These are phyloP conservation scores for Aureobasidium sp. DNA, from an alignment of 2,329 filamentous ascomycete genomes.

Conservation along the genomic window DNA sequence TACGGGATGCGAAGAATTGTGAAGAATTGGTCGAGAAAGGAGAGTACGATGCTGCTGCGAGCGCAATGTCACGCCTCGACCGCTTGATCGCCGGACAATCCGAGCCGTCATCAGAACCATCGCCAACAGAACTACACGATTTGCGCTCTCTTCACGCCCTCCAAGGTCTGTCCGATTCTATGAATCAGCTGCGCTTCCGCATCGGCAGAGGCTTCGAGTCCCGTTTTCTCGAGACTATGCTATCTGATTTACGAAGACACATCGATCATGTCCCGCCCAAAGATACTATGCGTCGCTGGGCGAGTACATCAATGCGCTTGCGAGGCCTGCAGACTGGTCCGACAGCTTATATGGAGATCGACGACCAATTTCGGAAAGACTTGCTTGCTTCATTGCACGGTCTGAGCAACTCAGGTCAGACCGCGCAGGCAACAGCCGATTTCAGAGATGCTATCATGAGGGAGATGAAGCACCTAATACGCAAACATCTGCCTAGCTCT, in stretches of 20 bases:
- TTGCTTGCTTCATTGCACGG: slow-evolving; percentile 66
- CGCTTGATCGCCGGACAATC: slow-evolving; percentile 67
- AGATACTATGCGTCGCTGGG: slow-evolving; percentile 79
- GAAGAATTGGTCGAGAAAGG: slow-evolving; percentile 75
- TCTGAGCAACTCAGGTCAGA: slow-evolving; percentile 71
- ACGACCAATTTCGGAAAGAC: slow-evolving; percentile 59
- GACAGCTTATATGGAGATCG: slow-evolving; percentile 70
- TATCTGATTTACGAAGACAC: slow-evolving; percentile 75
- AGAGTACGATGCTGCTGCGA: slow-evolving; percentile 72
- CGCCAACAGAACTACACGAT: slow-evolving; percentile 46
- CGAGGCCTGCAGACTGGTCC: slow-evolving; percentile 59
- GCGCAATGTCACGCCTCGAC: slow-evolving; percentile 69
- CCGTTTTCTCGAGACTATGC: slow-evolving; percentile 66
- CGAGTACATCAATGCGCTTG: slow-evolving; percentile 62
- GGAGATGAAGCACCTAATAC: slow-evolving; percentile 79
- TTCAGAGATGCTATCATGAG: slow-evolving; percentile 78
- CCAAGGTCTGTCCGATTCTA: slow-evolving; percentile 68
- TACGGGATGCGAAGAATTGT: slow-evolving; percentile 64
- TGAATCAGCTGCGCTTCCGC: slow-evolving; percentile 65
- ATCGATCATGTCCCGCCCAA: slow-evolving; percentile 60
- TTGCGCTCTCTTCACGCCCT: slow-evolving; percentile 69
- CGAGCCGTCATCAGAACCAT: slow-evolving; percentile 28
- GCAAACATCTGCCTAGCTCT: slow-evolving; percentile 79
- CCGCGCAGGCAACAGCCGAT: slow-evolving; percentile 68
- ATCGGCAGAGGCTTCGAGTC: slow-evolving; percentile 82